phyloP scores from a whole-genome alignment of 2,329 filamentous ascomycete genomes.

The Chrysoporthe puriensis region DNA sequence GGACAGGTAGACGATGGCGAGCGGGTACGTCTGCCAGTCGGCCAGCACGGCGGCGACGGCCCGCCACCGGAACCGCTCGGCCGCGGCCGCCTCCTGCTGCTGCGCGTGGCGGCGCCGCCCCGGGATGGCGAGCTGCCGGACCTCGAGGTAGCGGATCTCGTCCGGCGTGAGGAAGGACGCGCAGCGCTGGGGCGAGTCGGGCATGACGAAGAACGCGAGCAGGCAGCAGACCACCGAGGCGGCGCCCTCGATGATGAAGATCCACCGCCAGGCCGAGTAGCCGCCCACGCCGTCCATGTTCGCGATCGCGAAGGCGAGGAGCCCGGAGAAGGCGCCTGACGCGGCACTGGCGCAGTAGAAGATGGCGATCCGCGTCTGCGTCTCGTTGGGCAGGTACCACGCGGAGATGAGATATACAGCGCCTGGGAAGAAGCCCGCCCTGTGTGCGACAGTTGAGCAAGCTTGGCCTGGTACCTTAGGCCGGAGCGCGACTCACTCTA shows the following conservation, averaged over 20 bases:
- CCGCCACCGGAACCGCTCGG: constrained; percentile 39
- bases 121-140: constrained; percentile 41
- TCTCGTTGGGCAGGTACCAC: constrained; percentile 54
- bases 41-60: constrained; percentile 43
- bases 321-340: constrained; percentile 45
- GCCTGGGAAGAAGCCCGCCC: constrained; percentile 49
- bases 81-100: constrained; percentile 29
- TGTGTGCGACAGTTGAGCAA: background rate
- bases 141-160: constrained; percentile 45
- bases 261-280: constrained; percentile 55
- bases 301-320: constrained; percentile 53
- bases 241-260: constrained; percentile 58
- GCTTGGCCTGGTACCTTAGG: no score
- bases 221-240: constrained; percentile 43
- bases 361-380: constrained; percentile 49
- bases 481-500: constrained; percentile 37
- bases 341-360: constrained; percentile 48
- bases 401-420: constrained; percentile 49
- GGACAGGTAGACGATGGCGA: constrained; percentile 48
- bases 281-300: constrained; percentile 48
- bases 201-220: constrained; percentile 51
- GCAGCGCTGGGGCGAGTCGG: constrained; percentile 44
- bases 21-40: constrained; percentile 51
- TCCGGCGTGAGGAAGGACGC: constrained; percentile 43
- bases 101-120: constrained; percentile 29